Conservation (phyloP, 257 asterid species). For the Leptodermis oblonga region DNA sequence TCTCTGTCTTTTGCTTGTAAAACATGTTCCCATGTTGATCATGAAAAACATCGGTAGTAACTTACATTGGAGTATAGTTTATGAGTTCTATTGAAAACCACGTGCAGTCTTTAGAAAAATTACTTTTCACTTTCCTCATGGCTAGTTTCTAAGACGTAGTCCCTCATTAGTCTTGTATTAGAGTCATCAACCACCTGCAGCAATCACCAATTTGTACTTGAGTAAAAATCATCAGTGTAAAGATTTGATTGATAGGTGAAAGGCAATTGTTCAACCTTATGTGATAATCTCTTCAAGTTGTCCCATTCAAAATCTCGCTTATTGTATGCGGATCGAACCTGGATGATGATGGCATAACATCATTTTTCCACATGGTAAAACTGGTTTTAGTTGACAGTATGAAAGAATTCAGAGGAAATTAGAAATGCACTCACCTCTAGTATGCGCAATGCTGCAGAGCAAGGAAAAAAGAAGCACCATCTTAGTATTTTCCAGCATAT, state of each 20-base stretch:
- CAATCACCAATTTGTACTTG: background rate
- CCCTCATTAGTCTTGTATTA: conserved; percentile 74
- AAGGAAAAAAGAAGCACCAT: background rate
- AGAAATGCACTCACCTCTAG: conserved; percentile 53
- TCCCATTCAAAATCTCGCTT: conserved; percentile 89
- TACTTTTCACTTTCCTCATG: conserved; percentile 33
- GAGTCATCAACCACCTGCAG: conserved; percentile 73
- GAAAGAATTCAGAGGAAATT: background rate
- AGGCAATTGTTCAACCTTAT: conserved; percentile 37
- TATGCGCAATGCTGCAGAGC: conserved; percentile 64
- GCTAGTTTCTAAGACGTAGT: conserved; percentile 67
- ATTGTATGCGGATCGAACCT: conserved; percentile 91
- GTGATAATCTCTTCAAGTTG: conserved; percentile 60
- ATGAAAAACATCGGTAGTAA: background rate
- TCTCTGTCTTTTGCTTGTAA: background rate
- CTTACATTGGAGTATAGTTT: background rate
- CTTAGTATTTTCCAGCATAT: background rate
- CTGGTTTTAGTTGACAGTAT: background rate
- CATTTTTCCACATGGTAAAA: background rate
- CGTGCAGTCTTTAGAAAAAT: background rate
- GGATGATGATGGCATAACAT: conserved; percentile 5
- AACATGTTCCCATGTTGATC: background rate
- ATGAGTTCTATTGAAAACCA: background rate
- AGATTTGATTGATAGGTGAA: background rate
- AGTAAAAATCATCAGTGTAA: background rate